phyloP scores from a whole-genome alignment of 306 rosid species.

The Fragaria ananassa region DNA sequence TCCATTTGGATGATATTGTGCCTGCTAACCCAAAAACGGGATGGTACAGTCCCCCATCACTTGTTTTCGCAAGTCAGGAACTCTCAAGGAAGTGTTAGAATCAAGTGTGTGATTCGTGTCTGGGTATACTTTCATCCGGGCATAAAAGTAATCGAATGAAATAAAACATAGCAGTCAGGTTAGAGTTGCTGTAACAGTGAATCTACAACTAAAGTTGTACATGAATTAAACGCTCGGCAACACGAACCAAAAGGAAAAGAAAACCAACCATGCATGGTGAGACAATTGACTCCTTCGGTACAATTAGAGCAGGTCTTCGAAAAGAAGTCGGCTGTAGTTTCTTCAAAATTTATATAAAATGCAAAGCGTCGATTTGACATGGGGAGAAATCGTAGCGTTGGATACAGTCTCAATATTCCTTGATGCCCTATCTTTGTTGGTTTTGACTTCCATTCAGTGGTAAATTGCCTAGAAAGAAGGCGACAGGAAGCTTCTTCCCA shows the following conservation, averaged over 20 bases:
- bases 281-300: not conserved
- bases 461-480: constrained; percentile 42
- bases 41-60: no score
- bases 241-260: not conserved
- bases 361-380: constrained; percentile 28
- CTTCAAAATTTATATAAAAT: not conserved
- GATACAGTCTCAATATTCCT: constrained; percentile 46
- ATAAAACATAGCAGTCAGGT: not conserved
- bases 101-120: not conserved
- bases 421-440: constrained; percentile 46
- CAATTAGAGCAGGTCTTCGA: not conserved
- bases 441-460: constrained; percentile 43
- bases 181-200: not conserved
- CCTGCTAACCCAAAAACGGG: not conserved
- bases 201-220: not conserved
- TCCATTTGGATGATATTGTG: no score
- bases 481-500: constrained; percentile 5
- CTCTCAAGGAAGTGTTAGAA: no score
- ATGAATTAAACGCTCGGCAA: not conserved
- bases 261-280: not conserved
- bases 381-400: constrained; percentile 35
- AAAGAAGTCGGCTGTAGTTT: not conserved
- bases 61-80: no score
- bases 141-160: not conserved
- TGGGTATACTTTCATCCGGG: not conserved